Evolutionary conservation across 83 land plant species (phyloP), one percentile per base, ranked within the genome.

Genomic region (Isoetes engelmannii): DNA sequence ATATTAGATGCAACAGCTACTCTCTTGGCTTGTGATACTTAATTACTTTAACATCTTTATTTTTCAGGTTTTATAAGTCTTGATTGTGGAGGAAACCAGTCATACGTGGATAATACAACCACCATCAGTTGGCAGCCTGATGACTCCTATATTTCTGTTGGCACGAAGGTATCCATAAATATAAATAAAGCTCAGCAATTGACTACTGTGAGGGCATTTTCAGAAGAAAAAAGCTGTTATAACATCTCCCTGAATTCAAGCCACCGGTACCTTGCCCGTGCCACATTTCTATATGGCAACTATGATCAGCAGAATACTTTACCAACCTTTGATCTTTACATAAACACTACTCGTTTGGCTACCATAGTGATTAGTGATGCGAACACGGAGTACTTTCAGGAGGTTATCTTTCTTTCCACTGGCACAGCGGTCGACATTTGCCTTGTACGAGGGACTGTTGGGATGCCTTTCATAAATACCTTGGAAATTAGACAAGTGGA

Each of bases 241-340:
- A 78, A 61, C 5, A 69, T 90, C 12, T 71, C 74, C 67, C 87
- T 84, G 37, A 78, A 61, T 17, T 56, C 57, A 7, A 74, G 95
- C 68, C 79, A 72, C 7, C 65, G 90, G 58, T 89, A 89, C 70
- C 85, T 89, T 60, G 67, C 86, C 6, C 76, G 93, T 69, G 87
- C 87, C 53, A 82, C 82, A 8, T 89, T 89, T 75, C 74, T 89
- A 72, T 89, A 89, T 69, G 89, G 89, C 5, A 79, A 86, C 64
- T 90, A 88, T 74, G 95, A 83, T 69, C 76, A 73, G 44, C 83
- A 80, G 21, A 72, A 75, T 57, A 79, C 76, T 0, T 83, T 77
- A 71, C 95, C 95, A 19, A 81, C 69, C 48, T 87, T 90, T 83
- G 88, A 83, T 59, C 68, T 90, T 37, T 87, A 84, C 7, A 57